Base-by-base conservation (phyloP, 2,329 filamentous ascomycete species). In the Raffaelea arxii region DNA sequence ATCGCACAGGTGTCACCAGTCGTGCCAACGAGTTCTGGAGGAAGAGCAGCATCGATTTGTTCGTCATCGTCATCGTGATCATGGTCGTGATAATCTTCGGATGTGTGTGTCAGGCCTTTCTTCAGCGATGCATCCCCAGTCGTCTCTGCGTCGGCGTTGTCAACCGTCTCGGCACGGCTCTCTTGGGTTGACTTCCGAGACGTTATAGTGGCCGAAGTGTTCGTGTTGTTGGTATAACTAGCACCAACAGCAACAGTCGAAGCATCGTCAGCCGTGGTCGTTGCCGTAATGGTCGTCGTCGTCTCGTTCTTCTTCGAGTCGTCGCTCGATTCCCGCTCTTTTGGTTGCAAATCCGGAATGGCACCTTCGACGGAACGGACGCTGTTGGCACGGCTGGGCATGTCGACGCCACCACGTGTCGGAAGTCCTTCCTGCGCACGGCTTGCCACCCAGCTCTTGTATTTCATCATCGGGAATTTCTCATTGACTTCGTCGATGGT, bases 401-500 rank as follows among this genome's bases (percentile, higher is more conserved):
- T 76, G 10, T 84, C 83, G 47, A 97, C 86, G 32, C 91, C 92
- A 46, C 91, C 92, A 46, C 79, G 78, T 10, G 88, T 84, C 4
- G 91, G 82, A 41, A 97, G 69, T 7, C 91, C 92, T 62, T 94
- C 80, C 48, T 83, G 79, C 47, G 89, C 89, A 49, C 91, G 82
- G 46, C 80, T 80, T 6, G 86, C 82, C 49, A 92, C 84, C 91
- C 92, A 98, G 44, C 77, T 79, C 70, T 98, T 97, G 76, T 98
- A 98, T 66, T 97, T 97, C 56, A 81, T 82, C 68, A 96, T 80
- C 0, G 92, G 91, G 58, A 98, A 98, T 56, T 94, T 87, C 55
- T 94, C 89, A 62, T 98, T 97, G 52, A 98, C 92, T 66, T 98
- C 92, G 51, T 98, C 92, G 82, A 97, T 96, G 2, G 86, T 86